A percentile compares a stretch with the other conserved stretches of the same genome.
These are phyloP conservation scores for Schizochytrium sp. DNA, from an alignment of 108 stramenopile genomes.

Conservation along the genomic window DNA sequence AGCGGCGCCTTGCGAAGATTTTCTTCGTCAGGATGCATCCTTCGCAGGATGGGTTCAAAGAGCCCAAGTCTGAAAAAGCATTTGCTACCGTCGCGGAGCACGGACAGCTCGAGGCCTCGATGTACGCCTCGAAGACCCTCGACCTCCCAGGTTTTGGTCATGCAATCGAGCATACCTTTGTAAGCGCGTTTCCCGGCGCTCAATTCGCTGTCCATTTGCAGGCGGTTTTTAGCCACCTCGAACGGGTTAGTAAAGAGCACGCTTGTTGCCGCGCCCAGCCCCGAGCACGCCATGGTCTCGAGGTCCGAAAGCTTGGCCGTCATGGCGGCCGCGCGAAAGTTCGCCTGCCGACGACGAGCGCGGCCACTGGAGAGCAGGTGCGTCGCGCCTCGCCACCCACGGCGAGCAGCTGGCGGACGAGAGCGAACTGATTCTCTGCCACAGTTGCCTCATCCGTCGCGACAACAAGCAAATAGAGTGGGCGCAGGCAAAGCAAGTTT, in stretches of 20 bases:
- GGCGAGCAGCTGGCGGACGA: no score
- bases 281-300: not conserved
- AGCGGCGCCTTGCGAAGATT: not conserved
- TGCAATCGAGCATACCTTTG: not conserved
- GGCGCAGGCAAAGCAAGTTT: no score
- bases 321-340: not conserved
- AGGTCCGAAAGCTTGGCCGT: not conserved
- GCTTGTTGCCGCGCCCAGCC: not conserved
- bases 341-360: no score
- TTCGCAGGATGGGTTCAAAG: not conserved
- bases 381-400: no score
- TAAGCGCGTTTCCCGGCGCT: not conserved
- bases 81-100: not conserved
- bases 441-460: no score
- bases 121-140: not conserved
- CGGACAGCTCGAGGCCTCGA: not conserved
- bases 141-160: not conserved
- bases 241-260: slow-evolving; percentile 9
- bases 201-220: slow-evolving; percentile 13
- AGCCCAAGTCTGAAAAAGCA: not conserved
- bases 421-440: no score
- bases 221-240: not conserved
- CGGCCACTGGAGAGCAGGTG: no score
- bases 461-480: no score
- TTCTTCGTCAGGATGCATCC: not conserved